phyloP scores from a whole-genome alignment of 768 basidiomycete species.

The Tricholoma flavovirens region DNA sequence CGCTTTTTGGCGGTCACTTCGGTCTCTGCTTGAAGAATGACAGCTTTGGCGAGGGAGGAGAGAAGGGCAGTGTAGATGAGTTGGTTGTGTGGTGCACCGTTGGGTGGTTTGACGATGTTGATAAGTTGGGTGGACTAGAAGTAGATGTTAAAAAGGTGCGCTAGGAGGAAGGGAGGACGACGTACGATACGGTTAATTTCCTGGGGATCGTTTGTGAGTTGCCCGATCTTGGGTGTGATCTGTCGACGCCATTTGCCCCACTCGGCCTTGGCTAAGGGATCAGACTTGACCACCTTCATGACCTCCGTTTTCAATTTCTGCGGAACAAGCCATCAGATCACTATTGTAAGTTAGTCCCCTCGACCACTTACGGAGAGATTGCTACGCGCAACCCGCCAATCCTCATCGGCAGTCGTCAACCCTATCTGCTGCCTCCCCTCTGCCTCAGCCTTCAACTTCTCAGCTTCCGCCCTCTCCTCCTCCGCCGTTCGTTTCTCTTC shows the following conservation, averaged over 20 bases:
- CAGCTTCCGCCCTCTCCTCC: slow-evolving; percentile 30
- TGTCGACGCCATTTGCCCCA: slow-evolving; percentile 69
- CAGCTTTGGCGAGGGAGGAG: slow-evolving; percentile 83
- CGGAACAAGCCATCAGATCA: slow-evolving; percentile 3
- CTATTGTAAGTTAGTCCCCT: not conserved
- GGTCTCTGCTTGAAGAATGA: slow-evolving; percentile 88
- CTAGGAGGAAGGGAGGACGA: slow-evolving; percentile 11
- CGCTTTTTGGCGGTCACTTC: slow-evolving; percentile 88
- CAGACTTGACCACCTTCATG: slow-evolving; percentile 58
- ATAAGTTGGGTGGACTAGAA: slow-evolving; percentile 36
- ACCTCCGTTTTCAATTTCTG: slow-evolving; percentile 61
- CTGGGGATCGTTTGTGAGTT: slow-evolving; percentile 65
- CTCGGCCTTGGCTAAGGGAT: slow-evolving; percentile 46
- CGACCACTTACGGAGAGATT: slow-evolving; percentile 43
- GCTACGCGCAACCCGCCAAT: slow-evolving; percentile 56
- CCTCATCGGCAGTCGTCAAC: slow-evolving; percentile 50
- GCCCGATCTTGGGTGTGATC: slow-evolving; percentile 84
- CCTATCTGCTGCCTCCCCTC: slow-evolving; percentile 38
- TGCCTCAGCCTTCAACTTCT: slow-evolving; percentile 29
- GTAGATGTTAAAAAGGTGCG: not conserved
- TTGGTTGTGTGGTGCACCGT: slow-evolving; percentile 23
- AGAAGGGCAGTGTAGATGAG: slow-evolving; percentile 70
- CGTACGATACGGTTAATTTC: slow-evolving; percentile 64
- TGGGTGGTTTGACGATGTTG: slow-evolving; percentile 28
- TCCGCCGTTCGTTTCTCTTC: slow-evolving; percentile 35